Conservation (phyloP, 176 grass and related monocot species). For the Dendrocalamus sinicus region DNA sequence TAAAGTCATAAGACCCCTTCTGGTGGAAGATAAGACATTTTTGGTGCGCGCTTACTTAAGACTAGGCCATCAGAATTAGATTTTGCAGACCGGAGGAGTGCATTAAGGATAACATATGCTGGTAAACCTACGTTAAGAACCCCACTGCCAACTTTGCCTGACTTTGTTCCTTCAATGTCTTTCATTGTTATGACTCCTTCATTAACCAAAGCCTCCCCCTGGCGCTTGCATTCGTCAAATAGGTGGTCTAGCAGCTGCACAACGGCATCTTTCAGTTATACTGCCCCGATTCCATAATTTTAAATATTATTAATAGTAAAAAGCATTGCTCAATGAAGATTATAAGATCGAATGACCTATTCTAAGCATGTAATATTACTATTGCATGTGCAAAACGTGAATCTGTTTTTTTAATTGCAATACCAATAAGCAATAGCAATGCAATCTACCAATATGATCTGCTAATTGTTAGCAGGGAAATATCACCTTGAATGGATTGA, state of each 20-base stretch:
- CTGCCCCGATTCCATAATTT: conserved; percentile 1
- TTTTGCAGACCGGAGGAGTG: conserved; percentile 72
- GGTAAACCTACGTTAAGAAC: conserved; percentile 84
- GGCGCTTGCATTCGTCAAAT: conserved; percentile 72
- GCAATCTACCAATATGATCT: conserved; percentile 8
- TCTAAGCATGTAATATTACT: neutral
- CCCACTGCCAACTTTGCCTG: conserved; percentile 66
- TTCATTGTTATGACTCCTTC: conserved; percentile 69
- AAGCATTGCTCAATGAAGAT: conserved; percentile 6
- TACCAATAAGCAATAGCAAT: neutral
- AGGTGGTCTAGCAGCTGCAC: conserved; percentile 81
- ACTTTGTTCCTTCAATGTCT: conserved; percentile 89
- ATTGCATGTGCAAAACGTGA: conserved; percentile 18
- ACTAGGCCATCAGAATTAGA: conserved; percentile 64
- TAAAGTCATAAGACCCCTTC: neutral
- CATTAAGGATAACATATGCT: conserved; percentile 89
- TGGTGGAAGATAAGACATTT: neutral
- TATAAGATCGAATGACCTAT: neutral
- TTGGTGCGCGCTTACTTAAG: conserved; percentile 64
- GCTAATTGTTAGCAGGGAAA: conserved; percentile 22
- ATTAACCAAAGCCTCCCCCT: conserved; percentile 74
- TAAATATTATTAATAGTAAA: neutral
- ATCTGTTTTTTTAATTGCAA: neutral
- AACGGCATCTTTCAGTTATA: conserved; percentile 32
- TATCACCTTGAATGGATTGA: conserved; percentile 91